Base-by-base conservation (phyloP, 2,329 filamentous ascomycete genomes). In the Trematosphaeria pertusa region DNA sequence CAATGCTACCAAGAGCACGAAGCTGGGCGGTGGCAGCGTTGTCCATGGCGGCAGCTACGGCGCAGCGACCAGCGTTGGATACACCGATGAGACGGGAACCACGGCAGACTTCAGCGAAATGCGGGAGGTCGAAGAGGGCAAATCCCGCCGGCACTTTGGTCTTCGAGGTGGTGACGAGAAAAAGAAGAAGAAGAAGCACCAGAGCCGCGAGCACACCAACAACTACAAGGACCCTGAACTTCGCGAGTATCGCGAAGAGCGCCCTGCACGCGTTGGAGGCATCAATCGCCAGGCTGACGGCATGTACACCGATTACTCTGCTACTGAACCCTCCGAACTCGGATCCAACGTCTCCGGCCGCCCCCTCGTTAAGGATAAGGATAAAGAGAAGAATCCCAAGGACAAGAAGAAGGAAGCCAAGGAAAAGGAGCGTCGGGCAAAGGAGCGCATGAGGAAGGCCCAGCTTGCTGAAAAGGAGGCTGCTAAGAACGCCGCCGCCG, bases 281-380 rank as follows among this genome's bases (percentile, higher is more conserved):
- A 77, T 97, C 70, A 97, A 97, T 74, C 86, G 87, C 61, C 80
- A 88, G 58, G 81, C 86, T 33, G 93, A 97, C 59, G 88, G 87
- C 50, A 88, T 85, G 49, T 78, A 84, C 56, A 96, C 90, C 81
- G 89, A 95, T 66, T 89, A 89, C 71, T 87, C 87, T 36, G 60
- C 37, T 85, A 87, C 85, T 28, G 81, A 79, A 58, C 78, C 84
- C 39, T 81, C 84, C 51, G 81, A 88, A 54, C 78, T 87, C 30
- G 68, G 71, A 61, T 75, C 74, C 45, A 73, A 78, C 21, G 59
- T 73, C 55, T 74, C 72, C 24, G 55, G 57, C 55, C 62, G 55
- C 53, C 71, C 67, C 31, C 79, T 87, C 43, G 75, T 74, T 45
- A 65, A 65, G 51, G 74, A 58, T 65, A 75, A 54, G 73, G 55